Conservation (phyloP, 2,329 filamentous ascomycete genomes). For the Paraphaeosphaeria sporulosa region DNA sequence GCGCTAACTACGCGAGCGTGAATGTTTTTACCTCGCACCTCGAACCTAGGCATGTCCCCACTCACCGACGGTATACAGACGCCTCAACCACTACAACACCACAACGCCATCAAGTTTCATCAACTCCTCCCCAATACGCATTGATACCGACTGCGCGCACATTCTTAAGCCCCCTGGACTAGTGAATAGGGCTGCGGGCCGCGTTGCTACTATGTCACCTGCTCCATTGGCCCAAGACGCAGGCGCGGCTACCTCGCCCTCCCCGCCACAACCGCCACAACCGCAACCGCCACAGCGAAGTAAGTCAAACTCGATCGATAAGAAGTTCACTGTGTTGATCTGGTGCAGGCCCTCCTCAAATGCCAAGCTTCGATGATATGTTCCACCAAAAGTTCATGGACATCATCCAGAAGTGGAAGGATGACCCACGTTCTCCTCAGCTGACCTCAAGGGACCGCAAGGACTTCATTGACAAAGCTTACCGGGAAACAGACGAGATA, state of each 20-base stretch:
- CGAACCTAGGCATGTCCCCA: conserved; percentile 29
- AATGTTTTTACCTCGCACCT: conserved; percentile 49
- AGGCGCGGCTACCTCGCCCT: conserved; percentile 27
- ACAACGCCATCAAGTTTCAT: conserved; percentile 38
- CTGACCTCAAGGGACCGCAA: conserved; percentile 45
- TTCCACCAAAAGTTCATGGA: conserved; percentile 45
- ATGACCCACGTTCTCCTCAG: conserved; percentile 35
- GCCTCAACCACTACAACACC: conserved; percentile 22
- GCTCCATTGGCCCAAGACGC: conserved; percentile 35
- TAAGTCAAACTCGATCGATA: conserved; percentile 2
- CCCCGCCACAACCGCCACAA: conserved; percentile 26
- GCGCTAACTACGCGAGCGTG: conserved; percentile 49
- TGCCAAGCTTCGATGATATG: conserved; percentile 44
- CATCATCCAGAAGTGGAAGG: conserved; percentile 42
- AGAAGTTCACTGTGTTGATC: conserved; percentile 13
- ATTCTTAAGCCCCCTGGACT: conserved; percentile 20
- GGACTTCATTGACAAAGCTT: conserved; percentile 42
- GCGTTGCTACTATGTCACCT: conserved; percentile 44
- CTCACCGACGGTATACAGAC: conserved; percentile 30
- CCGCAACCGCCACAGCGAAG: conserved; percentile 22
- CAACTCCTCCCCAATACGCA: conserved; percentile 17
- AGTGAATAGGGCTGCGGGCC: conserved; percentile 36
- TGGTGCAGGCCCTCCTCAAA: conserved; percentile 22
- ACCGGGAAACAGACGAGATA: conserved; percentile 37
- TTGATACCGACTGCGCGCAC: conserved; percentile 15